phyloP scores from a whole-genome alignment of 805 yeast genomes.

The Wickerhamiella alocasiicola region DNA sequence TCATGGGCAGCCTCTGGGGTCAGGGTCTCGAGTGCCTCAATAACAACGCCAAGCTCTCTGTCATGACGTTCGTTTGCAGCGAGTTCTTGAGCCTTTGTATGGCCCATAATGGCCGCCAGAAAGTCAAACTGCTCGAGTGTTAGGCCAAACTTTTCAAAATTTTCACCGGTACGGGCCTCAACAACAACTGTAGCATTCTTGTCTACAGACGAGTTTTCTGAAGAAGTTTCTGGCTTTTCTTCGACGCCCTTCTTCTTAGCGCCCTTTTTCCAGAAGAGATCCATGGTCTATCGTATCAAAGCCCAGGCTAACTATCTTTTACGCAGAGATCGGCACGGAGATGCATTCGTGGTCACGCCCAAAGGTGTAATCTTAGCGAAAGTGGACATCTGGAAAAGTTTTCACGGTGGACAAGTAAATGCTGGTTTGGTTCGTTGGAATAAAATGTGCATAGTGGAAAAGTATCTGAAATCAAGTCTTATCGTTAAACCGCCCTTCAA shows the following conservation, averaged over 20 bases:
- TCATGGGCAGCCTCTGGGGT: not conserved
- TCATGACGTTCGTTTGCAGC: conserved; percentile 5
- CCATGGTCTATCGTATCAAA: not conserved
- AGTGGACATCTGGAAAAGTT: no score
- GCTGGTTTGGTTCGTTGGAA: no score
- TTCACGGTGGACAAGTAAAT: no score
- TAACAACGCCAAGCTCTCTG: not conserved
- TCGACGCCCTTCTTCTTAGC: not conserved
- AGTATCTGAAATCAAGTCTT: no score
- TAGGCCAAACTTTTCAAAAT: conserved; percentile 2
- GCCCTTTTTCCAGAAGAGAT: not conserved
- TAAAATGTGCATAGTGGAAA: no score
- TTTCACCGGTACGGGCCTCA: not conserved
- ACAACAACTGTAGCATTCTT: not conserved
- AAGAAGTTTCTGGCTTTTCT: not conserved
- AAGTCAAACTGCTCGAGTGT: conserved; percentile 3
- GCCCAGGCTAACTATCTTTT: no score
- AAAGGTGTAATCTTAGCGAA: no score
- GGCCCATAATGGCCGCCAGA: not conserved
- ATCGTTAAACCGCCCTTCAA: no score
- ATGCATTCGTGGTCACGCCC: no score
- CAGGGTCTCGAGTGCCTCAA: not conserved
- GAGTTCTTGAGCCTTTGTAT: not conserved
- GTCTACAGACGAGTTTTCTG: not conserved
- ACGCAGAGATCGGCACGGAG: no score